A percentile compares a stretch with the other conserved stretches of the same genome.
Conservation (phyloP, 75 land plant species). For the Adiantum capillusveneris region DNA sequence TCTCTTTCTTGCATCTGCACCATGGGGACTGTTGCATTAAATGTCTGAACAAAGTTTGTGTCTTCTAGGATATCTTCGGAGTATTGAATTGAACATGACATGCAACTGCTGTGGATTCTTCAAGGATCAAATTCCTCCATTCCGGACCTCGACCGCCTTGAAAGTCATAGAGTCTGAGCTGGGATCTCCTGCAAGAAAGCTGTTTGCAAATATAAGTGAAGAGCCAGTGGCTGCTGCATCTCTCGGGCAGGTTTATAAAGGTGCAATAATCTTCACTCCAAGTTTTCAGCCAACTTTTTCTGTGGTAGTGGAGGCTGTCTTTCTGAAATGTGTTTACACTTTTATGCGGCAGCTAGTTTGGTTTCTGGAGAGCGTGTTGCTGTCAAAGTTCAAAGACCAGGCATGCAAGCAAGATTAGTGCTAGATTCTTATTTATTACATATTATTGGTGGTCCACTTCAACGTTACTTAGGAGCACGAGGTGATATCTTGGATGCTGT, state of each 20-base stretch:
- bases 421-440: conserved; percentile 86
- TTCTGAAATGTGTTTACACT: too few species aligned
- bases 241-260: conserved; percentile 97
- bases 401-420: conserved; percentile 52
- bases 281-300: too few species aligned
- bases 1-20: not conserved
- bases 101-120: conserved; percentile 4
- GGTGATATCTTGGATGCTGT: conserved; percentile 85
- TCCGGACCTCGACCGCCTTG: conserved; percentile 59
- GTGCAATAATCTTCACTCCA: too few species aligned
- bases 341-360: conserved; percentile 83
- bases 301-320: too few species aligned
- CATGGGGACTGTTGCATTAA: not conserved
- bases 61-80: conserved; percentile 6
- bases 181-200: conserved; percentile 50
- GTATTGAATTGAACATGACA: conserved; percentile 9
- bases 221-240: conserved; percentile 97
- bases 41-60: not conserved
- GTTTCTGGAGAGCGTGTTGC: conserved; percentile 88
- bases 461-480: conserved; percentile 77
- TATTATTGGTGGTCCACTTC: conserved; percentile 88
- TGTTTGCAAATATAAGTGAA: conserved; percentile 80
- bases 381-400: conserved; percentile 93
- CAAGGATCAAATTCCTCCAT: conserved; percentile 97
- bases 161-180: conserved; percentile 73